A percentile compares a stretch with the other conserved stretches of the same genome.
These are phyloP conservation scores for Citrullus amarus DNA, from an alignment of 306 rosid species.

Conservation along the genomic window DNA sequence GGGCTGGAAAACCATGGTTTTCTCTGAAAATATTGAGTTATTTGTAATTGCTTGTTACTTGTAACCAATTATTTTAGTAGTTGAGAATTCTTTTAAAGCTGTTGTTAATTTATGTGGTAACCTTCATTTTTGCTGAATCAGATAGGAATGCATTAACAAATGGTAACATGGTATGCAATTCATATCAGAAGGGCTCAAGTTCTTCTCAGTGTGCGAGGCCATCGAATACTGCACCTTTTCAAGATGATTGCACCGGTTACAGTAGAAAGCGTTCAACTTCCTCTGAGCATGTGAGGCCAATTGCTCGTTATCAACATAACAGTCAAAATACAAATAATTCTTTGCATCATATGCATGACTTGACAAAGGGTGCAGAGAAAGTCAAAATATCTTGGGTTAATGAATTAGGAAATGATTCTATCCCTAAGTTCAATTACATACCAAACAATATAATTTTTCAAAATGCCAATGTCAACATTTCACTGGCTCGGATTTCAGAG, in stretches of 20 bases:
- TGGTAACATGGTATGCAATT: not conserved
- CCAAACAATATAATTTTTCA: slow-evolving; percentile 57
- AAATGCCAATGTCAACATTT: slow-evolving; percentile 56
- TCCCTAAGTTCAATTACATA: slow-evolving; percentile 69
- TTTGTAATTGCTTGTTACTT: not conserved
- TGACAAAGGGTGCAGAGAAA: slow-evolving; percentile 65
- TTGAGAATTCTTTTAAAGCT: not conserved
- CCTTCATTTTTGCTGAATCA: not conserved
- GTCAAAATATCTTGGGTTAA: slow-evolving; percentile 49
- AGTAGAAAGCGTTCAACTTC: slow-evolving; percentile 11
- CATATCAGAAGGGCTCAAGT: not conserved
- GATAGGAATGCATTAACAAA: not conserved
- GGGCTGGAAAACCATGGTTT: not conserved
- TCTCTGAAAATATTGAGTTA: not conserved
- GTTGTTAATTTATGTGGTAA: not conserved
- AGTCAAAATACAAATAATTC: slow-evolving; percentile 14
- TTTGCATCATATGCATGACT: slow-evolving; percentile 26
- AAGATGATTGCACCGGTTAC: not conserved
- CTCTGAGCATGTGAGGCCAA: slow-evolving; percentile 9
- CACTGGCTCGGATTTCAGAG: slow-evolving; percentile 77
- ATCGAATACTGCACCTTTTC: not conserved
- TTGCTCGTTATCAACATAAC: slow-evolving; percentile 10
- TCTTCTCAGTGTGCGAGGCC: slow-evolving; percentile 3
- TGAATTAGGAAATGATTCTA: slow-evolving; percentile 34
- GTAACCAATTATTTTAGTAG: not conserved